A percentile compares a stretch with the other conserved stretches of the same genome.
These are phyloP conservation scores for Panicum hallii DNA, from an alignment of 202 grass and related monocot genomes.

Conservation along the genomic window DNA sequence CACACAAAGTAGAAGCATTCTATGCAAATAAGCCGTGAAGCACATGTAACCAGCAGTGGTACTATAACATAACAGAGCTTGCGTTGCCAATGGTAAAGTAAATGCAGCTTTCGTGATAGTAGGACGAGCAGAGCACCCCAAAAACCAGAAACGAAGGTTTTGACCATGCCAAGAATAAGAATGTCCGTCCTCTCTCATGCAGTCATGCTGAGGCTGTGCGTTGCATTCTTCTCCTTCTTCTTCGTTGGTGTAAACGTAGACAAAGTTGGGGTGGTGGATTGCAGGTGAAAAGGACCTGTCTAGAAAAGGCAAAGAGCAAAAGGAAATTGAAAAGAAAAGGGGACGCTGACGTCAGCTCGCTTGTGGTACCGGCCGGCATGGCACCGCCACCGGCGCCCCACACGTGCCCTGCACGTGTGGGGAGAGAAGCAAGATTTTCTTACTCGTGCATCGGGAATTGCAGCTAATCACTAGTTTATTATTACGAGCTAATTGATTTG, in stretches of 20 bases:
- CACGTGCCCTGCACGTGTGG: constrained; percentile 60
- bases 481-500: no score
- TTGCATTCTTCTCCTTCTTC: no score
- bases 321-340: background rate
- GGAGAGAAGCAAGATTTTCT: constrained; percentile 21
- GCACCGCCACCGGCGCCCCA: constrained; percentile 38
- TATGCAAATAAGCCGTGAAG: no score
- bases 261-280: background rate
- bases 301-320: constrained; percentile 6
- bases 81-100: no score
- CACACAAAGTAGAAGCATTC: no score
- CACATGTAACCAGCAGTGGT: no score
- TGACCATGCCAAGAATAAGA: background rate
- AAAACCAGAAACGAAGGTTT: background rate
- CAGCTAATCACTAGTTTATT: background rate
- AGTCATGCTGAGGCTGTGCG: background rate
- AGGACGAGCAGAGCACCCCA: background rate
- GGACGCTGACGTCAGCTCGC: constrained; percentile 48
- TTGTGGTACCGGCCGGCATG: background rate
- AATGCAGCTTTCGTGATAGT: no score
- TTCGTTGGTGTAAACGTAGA: background rate
- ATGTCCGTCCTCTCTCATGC: background rate
- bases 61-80: no score
- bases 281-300: constrained; percentile 40
- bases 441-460: constrained; percentile 7